Base-by-base conservation (phyloP, 495 filamentous ascomycete genomes). In the Xylaria palmicola region DNA sequence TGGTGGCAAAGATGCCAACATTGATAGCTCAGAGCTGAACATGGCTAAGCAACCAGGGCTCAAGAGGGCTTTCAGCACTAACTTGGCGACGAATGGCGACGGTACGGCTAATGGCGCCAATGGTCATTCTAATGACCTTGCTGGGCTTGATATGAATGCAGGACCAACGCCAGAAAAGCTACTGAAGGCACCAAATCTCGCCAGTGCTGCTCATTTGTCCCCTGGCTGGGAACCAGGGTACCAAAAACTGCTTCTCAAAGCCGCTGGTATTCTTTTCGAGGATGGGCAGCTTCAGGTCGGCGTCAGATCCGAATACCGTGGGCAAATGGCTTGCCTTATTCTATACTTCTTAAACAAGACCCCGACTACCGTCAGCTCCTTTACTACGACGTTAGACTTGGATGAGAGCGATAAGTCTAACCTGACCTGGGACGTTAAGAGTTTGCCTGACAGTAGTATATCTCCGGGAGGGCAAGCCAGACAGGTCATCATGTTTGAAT, bases 311-410 rank as follows among this genome's bases (percentile, higher is more conserved):
- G 95, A 99, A 73, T 99, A 96, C 71, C 90, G 95, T 57, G 90
- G 84, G 17, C 89, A 96, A 64, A 88, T 96, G 81, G 95, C 94
- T 50, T 96, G 93, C 62, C 80, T 99, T 41, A 97, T 98, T 67
- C 77, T 97, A 51, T 97, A 97, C 74, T 93, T 98, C 70, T 89
- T 88, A 39, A 98, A 98, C 76, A 97, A 96, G 74, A 91, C 91
- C 2, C 85, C 90, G 0, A 87, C 87, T 53, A 76, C 89, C 2
- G 88, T 98, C 53, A 86, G 84, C 62, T 94, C 91, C 6, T 91
- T 99, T 74, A 98, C 94, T 0, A 96, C 94, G 1, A 98, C 95
- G 0, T 74, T 97, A 19, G 92, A 97, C 70, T 72, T 86, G 22
- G 93, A 96, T 68, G 83, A 80, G 15, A 80, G 85, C 12, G 81